Evolutionary conservation across 176 grass and related monocot species (phyloP), one percentile per base, ranked within the genome.

Genomic region (Oryza nivara): DNA sequence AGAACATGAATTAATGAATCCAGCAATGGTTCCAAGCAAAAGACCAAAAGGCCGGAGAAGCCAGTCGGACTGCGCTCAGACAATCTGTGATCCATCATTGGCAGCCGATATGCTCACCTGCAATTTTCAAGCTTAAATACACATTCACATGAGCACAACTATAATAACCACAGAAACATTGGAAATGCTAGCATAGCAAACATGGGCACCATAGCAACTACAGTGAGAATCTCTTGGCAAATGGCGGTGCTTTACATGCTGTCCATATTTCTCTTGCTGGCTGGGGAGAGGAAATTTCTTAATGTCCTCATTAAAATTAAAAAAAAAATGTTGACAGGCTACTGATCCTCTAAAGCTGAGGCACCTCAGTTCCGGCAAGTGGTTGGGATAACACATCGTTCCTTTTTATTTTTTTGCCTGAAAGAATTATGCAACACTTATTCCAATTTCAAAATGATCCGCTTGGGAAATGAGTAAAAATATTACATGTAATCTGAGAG

Each of bases 371-470:
- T 89, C 32, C 43, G 22, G 46, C 25, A 70, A 74, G 40, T 67
- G 36, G 20, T 12, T 36, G 40, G 68, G 20, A 36, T 16, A 78
- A 67, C 4, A 54, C 67, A 72, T 13, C 19, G 11, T 19, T 47
- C 74, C 38, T 40, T 40, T 28, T 28, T 28, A 28, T 38, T 38
- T 74, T 36, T 22, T 58, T 41, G 69, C 49, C 63, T 87, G 75
- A 75, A 87, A 83, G 23, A 86, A 85, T 82, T 23, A 58, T 16
- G 76, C 15, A 76, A 41, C 3, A 52, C 17, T 76, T 44, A 30
- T 28, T 60, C 40, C 52, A 70, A 35, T 32, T 71, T 86, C 23
- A 78, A 66, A 83, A 19, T 14, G 1, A 11, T n/a, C 36, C 41
- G 14, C 7, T 66, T 36, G 15, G 13, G 68, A 6, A 86, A 73